These are phyloP conservation scores for Leccinum incarnatum DNA, from an alignment of 768 basidiomycete genomes.

Conservation along the genomic window DNA sequence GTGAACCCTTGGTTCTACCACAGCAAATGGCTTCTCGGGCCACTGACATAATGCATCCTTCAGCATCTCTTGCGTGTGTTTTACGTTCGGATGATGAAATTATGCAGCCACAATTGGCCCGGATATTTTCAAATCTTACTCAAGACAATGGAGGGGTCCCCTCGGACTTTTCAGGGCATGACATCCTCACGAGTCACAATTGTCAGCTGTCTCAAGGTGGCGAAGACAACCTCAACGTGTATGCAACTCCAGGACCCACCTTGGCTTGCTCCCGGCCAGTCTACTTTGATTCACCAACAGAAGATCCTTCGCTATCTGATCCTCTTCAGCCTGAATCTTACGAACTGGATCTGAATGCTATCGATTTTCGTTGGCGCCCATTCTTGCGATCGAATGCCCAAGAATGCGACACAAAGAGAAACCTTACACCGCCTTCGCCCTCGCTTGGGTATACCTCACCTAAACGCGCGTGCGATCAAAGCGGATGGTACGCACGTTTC, in stretches of 20 bases:
- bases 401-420: conserved; percentile 2
- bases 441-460: conserved; percentile 3
- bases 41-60: conserved; percentile 9
- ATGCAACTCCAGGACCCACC: conserved; percentile 50
- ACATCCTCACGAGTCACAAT: neutral
- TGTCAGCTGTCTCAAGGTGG: conserved; percentile 1
- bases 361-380: conserved; percentile 58
- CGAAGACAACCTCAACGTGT: conserved; percentile 24
- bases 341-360: conserved; percentile 36
- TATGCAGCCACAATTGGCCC: conserved; percentile 1
- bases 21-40: conserved; percentile 10
- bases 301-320: conserved; percentile 44
- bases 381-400: conserved; percentile 37
- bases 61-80: conserved; percentile 5
- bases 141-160: conserved; percentile 5
- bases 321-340: conserved; percentile 37
- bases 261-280: conserved; percentile 32
- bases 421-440: neutral
- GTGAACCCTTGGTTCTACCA: conserved; percentile 1
- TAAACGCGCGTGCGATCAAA: conserved; percentile 16
- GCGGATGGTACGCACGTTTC: conserved; percentile 12
- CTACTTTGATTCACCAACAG: conserved; percentile 52
- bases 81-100: conserved; percentile 21
- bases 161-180: conserved; percentile 15
- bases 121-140: conserved; percentile 5